A percentile compares a stretch with the other conserved stretches of the same genome.
phyloP scores from a whole-genome alignment of 495 filamentous ascomycete species.

The Physcia stellaris region DNA sequence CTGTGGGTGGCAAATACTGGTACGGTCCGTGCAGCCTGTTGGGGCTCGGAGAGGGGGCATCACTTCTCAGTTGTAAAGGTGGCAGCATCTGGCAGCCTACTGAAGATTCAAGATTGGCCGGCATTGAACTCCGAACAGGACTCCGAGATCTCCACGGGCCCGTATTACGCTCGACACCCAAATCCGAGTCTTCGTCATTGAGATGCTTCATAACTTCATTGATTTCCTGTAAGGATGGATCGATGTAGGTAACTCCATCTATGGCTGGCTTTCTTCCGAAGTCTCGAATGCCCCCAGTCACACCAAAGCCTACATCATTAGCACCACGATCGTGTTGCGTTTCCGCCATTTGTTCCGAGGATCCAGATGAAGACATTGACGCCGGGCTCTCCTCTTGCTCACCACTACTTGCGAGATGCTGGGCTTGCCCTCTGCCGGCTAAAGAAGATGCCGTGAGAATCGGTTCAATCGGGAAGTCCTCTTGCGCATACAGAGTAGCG shows the following conservation, averaged over 20 bases:
- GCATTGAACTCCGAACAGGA: conserved; percentile 22
- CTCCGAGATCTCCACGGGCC: conserved; percentile 18
- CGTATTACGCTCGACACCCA: conserved; percentile 51
- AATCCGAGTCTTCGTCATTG: conserved; percentile 53
- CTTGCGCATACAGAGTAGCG: too few species aligned
- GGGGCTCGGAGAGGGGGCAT: conserved; percentile 66
- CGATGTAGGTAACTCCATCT: conserved; percentile 15
- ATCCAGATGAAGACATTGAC: too few species aligned
- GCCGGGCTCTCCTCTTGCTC: too few species aligned
- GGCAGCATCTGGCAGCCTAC: conserved; percentile 44
- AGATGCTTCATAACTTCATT: conserved; percentile 78
- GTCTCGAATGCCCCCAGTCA: too few species aligned
- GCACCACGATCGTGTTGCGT: too few species aligned
- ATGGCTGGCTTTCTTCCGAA: too few species aligned
- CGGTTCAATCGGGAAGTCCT: too few species aligned
- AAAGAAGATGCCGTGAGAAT: too few species aligned
- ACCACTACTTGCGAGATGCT: too few species aligned
- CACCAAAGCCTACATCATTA: too few species aligned
- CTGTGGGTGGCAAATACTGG: conserved; percentile 22
- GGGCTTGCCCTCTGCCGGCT: too few species aligned
- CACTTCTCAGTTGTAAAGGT: conserved; percentile 45
- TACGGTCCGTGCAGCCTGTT: conserved; percentile 38
- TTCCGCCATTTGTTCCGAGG: too few species aligned
- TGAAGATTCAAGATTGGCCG: conserved; percentile 25
- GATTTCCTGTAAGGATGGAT: conserved; percentile 61